Evolutionary conservation across 2,329 filamentous ascomycete species (phyloP), one percentile per base, ranked within the genome.

Genomic region (Geosmithia morbida): DNA sequence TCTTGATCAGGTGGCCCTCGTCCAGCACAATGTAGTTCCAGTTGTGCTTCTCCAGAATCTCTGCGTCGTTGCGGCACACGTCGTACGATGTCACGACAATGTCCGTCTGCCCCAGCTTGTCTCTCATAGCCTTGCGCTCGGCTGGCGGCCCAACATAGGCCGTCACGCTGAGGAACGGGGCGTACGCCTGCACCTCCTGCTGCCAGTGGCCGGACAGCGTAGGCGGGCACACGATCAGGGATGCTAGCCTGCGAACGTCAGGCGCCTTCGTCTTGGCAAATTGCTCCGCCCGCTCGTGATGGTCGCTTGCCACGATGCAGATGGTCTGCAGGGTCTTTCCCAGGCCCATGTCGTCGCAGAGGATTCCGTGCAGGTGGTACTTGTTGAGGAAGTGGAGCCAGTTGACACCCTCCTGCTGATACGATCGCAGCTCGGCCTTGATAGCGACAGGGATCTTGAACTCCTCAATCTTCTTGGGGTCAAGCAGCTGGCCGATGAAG

Each of bases 11-110:
- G 67, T 98, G 92, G 2, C 94, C 92, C 67, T 98, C 92, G 58
- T 98, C 92, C 7, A 98, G 77, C 3, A 98, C 89, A 48, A 92
- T 85, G 60, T 98, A 98, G 61, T 98, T 98, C 88, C 90, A 98
- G 54, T 77, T 92, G 59, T 92, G 79, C 48, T 86, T 79, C 43
- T 79, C 77, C 33, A 98, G 75, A 4, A 90, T 64, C 8, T 96
- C 88, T n/a, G 83, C 79, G 59, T 98, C 92, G 54, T 98, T 98
- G 46, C 94, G 82, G 61, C 90, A 96, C 45, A 98, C 92, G 61
- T 98, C 94, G 59, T 98, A 98, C 0, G 90, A 97, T 1, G 94
- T 98, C 51, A 98, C 87, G 45, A 98, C 88, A 49, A 98, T 82
- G 58, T 98, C 94, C 1, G 88, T 88, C 49, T 81, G 76, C 18